phyloP scores from a whole-genome alignment of 2,329 filamentous ascomycete species.

The Diplodia intermedia region DNA sequence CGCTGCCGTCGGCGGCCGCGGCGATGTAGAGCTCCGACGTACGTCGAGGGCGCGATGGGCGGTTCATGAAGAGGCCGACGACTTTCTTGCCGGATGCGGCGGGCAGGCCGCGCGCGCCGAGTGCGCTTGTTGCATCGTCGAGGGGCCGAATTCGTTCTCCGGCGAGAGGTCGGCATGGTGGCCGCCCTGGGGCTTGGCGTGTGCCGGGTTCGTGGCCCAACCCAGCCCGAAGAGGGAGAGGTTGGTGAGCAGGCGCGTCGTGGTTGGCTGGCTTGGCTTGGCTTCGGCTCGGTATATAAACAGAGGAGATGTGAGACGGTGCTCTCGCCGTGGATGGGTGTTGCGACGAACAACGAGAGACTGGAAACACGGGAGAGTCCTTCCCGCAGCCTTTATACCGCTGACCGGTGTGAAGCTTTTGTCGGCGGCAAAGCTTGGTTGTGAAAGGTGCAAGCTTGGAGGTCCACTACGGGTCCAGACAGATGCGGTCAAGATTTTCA shows the following conservation, averaged over 20 bases:
- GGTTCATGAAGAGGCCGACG: conserved; percentile 46
- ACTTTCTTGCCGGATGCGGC: conserved; percentile 35
- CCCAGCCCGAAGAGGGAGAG: conserved; percentile 20
- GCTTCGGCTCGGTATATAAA: too few species aligned
- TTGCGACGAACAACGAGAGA: background rate
- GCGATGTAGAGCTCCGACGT: conserved; percentile 42
- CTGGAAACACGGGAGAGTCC: too few species aligned
- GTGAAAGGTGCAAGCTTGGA: background rate
- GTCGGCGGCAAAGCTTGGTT: background rate
- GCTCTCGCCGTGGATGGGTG: background rate
- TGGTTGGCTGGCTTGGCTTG: background rate
- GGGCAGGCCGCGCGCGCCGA: conserved; percentile 33
- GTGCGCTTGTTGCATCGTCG: conserved; percentile 16
- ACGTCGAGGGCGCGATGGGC: conserved; percentile 46
- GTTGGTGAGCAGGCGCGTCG: background rate
- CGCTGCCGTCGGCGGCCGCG: conserved; percentile 49
- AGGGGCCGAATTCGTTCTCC: conserved; percentile 2
- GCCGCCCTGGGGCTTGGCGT: conserved; percentile 6
- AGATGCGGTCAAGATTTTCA: background rate
- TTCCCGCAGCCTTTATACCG: background rate
- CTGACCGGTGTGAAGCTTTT: background rate
- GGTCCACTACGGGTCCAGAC: background rate
- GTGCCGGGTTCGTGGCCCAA: background rate
- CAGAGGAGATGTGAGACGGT: too few species aligned
- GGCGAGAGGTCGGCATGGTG: background rate